These are phyloP conservation scores for Haplosporangium sp. DNA, from an alignment of 371 early-diverging fungal species.

Conservation along the genomic window DNA sequence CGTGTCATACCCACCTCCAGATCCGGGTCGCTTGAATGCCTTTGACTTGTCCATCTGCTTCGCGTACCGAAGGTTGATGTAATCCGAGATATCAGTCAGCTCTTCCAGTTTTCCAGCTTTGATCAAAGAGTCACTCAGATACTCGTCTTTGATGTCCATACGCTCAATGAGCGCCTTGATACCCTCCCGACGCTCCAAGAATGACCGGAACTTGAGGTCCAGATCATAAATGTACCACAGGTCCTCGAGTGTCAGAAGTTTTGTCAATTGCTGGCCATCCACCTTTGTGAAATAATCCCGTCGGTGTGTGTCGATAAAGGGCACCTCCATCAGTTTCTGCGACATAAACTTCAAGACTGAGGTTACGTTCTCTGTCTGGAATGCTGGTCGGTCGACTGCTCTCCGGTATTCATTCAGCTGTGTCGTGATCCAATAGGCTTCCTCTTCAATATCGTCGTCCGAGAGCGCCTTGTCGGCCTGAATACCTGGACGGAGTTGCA, in stretches of 20 bases:
- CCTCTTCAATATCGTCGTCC: slow-evolving; percentile 65
- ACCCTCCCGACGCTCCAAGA: slow-evolving; percentile 66
- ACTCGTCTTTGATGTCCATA: slow-evolving; percentile 61
- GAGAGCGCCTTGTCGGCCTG: slow-evolving; percentile 44
- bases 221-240: slow-evolving; percentile 92
- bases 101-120: slow-evolving; percentile 75
- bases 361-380: slow-evolving; percentile 47
- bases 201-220: slow-evolving; percentile 81
- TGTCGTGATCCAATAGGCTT: slow-evolving; percentile 63
- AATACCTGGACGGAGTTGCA: slow-evolving; percentile 72
- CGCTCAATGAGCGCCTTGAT: slow-evolving; percentile 60
- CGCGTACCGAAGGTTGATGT: slow-evolving; percentile 76
- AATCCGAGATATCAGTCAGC: slow-evolving; percentile 79
- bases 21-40: slow-evolving; percentile 59
- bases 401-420: slow-evolving; percentile 57
- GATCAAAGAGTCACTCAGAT: slow-evolving; percentile 60
- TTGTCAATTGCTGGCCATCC: slow-evolving; percentile 57
- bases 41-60: slow-evolving; percentile 68
- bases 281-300: slow-evolving; percentile 81
- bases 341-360: slow-evolving; percentile 79
- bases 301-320: slow-evolving; percentile 89
- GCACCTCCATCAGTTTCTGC: slow-evolving; percentile 87
- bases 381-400: slow-evolving; percentile 42
- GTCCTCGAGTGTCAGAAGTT: slow-evolving; percentile 75
- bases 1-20: slow-evolving; percentile 66